Evolutionary conservation across 163 green algal species (phyloP).

Genomic region (Chlamydomonas reinhardtii): DNA sequence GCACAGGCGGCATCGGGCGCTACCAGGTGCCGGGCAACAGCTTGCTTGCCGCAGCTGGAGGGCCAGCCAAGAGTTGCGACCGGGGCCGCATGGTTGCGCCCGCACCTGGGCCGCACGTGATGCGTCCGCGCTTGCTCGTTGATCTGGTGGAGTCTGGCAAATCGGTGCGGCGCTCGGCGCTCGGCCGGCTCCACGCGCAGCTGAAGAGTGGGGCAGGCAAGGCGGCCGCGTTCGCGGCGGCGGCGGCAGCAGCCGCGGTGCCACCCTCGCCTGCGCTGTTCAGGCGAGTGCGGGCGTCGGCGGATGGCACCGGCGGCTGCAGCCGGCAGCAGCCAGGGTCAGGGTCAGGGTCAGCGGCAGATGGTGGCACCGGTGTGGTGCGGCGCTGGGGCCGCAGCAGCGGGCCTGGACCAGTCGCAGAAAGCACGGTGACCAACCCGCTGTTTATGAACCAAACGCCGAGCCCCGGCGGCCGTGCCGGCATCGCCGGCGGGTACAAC

Average conservation of each 20-base stretch:
- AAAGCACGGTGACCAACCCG: slow-evolving; percentile 25
- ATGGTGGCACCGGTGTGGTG: background rate
- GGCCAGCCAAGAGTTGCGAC: too few relatives aligned
- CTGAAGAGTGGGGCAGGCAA: background rate
- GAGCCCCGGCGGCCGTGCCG: background rate
- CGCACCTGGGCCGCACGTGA: background rate
- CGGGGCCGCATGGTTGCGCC: too few relatives aligned
- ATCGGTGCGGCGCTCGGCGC: too few relatives aligned
- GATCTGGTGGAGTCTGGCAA: background rate
- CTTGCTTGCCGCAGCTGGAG: too few relatives aligned
- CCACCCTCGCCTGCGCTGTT: background rate
- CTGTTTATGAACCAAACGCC: background rate
- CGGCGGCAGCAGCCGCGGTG: background rate
- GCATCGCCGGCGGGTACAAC: background rate
- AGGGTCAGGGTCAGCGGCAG: background rate
- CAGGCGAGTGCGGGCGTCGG: too few relatives aligned
- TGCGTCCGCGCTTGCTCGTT: background rate
- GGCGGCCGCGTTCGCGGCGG: background rate
- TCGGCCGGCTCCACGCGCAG: background rate
- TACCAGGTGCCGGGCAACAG: too few relatives aligned
- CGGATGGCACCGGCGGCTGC: background rate
- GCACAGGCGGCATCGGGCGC: too few relatives aligned
- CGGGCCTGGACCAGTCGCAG: background rate
- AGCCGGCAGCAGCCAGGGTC: background rate
- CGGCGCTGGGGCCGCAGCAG: background rate